phyloP scores from a whole-genome alignment of 768 basidiomycete genomes.

The Boletus sp. region DNA sequence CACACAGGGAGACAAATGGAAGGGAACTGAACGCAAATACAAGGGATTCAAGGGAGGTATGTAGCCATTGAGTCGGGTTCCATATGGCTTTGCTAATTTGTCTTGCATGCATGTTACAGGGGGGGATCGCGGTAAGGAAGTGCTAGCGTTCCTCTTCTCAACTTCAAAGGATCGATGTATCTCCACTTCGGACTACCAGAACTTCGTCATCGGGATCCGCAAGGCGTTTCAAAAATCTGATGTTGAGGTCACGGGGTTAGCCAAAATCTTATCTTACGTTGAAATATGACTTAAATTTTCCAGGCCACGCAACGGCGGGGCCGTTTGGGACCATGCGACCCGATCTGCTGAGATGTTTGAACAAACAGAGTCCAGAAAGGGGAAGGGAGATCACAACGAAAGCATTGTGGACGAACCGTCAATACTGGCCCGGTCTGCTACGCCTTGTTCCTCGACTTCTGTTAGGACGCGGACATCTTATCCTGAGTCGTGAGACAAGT shows the following conservation, averaged over 20 bases:
- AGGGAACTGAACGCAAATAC: constrained; percentile 4
- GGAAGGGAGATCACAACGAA: background rate
- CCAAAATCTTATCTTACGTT: background rate
- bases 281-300: background rate
- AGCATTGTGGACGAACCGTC: background rate
- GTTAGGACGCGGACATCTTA: constrained; percentile 5
- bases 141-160: constrained; percentile 25
- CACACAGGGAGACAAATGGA: constrained; percentile 2
- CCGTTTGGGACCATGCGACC: constrained; percentile 15
- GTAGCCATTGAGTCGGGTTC: constrained; percentile 1
- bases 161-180: constrained; percentile 18
- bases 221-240: background rate
- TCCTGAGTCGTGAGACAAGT: constrained; percentile 17
- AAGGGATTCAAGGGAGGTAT: constrained; percentile 28
- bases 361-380: constrained; percentile 3
- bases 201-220: constrained; percentile 12
- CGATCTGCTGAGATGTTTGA: constrained; percentile 15
- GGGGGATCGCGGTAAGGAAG: background rate
- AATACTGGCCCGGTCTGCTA: constrained; percentile 10
- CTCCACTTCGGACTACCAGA: constrained; percentile 22
- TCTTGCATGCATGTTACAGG: constrained; percentile 15
- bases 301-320: constrained; percentile 16
- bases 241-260: constrained; percentile 18
- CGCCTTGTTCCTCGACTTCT: constrained; percentile 21
- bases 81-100: background rate